These are phyloP conservation scores for Dissophora globulifera DNA, from an alignment of 192 early-diverging fungal genomes.

Conservation along the genomic window DNA sequence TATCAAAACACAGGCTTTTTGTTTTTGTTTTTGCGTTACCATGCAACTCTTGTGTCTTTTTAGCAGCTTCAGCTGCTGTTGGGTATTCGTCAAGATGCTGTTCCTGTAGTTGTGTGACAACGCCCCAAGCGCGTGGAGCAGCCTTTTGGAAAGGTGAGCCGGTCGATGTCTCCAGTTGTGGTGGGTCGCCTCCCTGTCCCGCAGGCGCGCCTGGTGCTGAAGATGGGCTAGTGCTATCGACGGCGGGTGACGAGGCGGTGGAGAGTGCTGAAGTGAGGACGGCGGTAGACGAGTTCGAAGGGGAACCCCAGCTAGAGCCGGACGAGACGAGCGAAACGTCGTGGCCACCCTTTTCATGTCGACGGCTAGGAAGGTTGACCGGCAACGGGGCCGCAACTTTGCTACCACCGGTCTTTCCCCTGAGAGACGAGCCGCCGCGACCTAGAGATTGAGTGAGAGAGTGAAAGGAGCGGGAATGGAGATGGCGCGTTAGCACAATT, in stretches of 20 bases:
- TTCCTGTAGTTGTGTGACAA: constrained; percentile 18
- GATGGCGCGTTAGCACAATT: too few species aligned
- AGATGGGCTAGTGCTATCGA: constrained; percentile 1
- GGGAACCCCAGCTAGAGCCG: constrained; percentile 42
- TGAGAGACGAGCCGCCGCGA: constrained; percentile 6
- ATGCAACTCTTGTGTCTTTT: constrained; percentile 32
- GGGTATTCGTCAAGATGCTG: constrained; percentile 38
- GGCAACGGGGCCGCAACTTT: constrained; percentile 45
- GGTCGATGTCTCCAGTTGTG: constrained; percentile 14
- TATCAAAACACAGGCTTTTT: too few species aligned
- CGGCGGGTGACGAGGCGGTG: constrained; percentile 1
- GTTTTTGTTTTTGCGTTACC: constrained; percentile 7
- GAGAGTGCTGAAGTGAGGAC: constrained; percentile 14
- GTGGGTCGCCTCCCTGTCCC: constrained; percentile 25
- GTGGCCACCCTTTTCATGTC: constrained; percentile 27
- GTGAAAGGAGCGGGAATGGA: background rate
- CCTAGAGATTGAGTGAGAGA: constrained; percentile 6
- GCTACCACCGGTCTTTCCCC: constrained; percentile 25
- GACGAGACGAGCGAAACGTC: constrained; percentile 28
- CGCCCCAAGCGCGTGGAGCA: constrained; percentile 32
- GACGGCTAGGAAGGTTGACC: constrained; percentile 43
- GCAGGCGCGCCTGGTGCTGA: background rate
- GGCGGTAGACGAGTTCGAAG: constrained; percentile 10
- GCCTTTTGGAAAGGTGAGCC: constrained; percentile 32
- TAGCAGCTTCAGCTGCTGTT: constrained; percentile 52